phyloP scores from a whole-genome alignment of 2,329 filamentous ascomycete species.

The Epichloe sp. region DNA sequence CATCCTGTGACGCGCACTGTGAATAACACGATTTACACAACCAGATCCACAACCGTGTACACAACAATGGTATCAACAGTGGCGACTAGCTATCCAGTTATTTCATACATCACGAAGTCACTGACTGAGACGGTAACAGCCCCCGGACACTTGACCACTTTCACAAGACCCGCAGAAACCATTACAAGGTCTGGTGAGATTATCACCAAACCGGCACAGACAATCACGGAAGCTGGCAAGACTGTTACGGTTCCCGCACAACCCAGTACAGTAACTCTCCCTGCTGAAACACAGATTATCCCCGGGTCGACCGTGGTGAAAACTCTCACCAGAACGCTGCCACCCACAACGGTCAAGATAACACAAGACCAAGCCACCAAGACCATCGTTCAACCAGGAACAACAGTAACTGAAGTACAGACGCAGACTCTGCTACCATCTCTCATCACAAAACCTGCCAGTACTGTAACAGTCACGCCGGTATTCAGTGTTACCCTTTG shows the following conservation, averaged over 20 bases:
- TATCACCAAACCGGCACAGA: conserved; percentile 7
- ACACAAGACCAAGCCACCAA: conserved; percentile 14
- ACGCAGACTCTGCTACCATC: conserved; percentile 15
- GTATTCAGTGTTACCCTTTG: conserved; percentile 26
- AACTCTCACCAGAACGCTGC: conserved; percentile 5
- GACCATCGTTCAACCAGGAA: conserved; percentile 19
- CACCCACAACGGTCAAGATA: conserved; percentile 7
- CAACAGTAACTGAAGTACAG: conserved; percentile 18
- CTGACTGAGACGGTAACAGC: conserved; percentile 4
- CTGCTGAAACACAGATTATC: conserved; percentile 11
- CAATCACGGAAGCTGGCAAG: conserved; percentile 1
- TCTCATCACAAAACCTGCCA: conserved; percentile 16
- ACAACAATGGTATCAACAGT: conserved; percentile 7
- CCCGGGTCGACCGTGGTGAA: conserved; percentile 6
- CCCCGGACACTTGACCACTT: conserved; percentile 5
- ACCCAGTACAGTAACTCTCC: conserved; percentile 15
- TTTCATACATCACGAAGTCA: conserved; percentile 5
- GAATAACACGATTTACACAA: conserved; percentile 7
- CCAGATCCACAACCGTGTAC: conserved; percentile 6
- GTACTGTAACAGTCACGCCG: conserved; percentile 16
- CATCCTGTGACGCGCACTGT: conserved; percentile 9
- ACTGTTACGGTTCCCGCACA: conserved; percentile 14
- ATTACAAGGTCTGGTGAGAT: conserved; percentile 1
- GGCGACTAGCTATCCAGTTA: conserved; percentile 8
- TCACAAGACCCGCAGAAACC: conserved; percentile 5